Evolutionary conservation across 140 eudicot genomes (phyloP).

Genomic region (Flaveria floridana): DNA sequence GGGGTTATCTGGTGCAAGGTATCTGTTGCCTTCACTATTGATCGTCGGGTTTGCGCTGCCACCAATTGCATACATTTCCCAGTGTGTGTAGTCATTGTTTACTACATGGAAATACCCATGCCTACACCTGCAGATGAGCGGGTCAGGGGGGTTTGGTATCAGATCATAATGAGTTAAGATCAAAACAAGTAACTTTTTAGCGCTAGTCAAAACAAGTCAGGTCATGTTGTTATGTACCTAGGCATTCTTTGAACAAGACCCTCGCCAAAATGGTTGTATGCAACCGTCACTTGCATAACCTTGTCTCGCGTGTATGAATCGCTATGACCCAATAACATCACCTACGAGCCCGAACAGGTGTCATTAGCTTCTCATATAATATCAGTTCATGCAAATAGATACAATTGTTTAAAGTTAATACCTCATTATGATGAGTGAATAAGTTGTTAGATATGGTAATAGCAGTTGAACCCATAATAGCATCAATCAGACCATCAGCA

Average conservation of each 20-base stretch:
- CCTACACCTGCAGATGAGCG: slow-evolving; percentile 52
- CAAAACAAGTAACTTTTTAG: neutral
- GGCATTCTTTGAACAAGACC: slow-evolving; percentile 91
- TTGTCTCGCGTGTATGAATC: slow-evolving; percentile 66
- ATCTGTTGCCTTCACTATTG: slow-evolving; percentile 77
- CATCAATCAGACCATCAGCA: slow-evolving; percentile 66
- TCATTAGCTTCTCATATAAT: slow-evolving; percentile 7
- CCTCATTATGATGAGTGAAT: slow-evolving; percentile 74
- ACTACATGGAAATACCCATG: slow-evolving; percentile 88
- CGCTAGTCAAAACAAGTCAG: neutral
- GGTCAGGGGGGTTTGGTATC: neutral
- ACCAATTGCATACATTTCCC: slow-evolving; percentile 90
- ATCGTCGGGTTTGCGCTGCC: slow-evolving; percentile 81
- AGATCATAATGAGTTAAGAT: neutral
- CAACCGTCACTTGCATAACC: slow-evolving; percentile 82
- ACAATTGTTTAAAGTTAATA: slow-evolving; percentile 17
- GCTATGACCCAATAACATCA: slow-evolving; percentile 75
- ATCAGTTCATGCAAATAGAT: neutral
- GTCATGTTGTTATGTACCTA: slow-evolving; percentile 39
- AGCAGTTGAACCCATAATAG: slow-evolving; percentile 66
- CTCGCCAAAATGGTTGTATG: slow-evolving; percentile 81
- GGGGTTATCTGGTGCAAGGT: slow-evolving; percentile 61
- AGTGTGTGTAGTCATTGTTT: slow-evolving; percentile 80
- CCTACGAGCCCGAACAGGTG: slow-evolving; percentile 36
- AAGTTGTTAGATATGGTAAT: slow-evolving; percentile 65